Percentiles rank a stretch among this genome's conserved stretches.
These are phyloP conservation scores for Salvia splendens DNA, from an alignment of 257 asterid species.

Conservation along the genomic window DNA sequence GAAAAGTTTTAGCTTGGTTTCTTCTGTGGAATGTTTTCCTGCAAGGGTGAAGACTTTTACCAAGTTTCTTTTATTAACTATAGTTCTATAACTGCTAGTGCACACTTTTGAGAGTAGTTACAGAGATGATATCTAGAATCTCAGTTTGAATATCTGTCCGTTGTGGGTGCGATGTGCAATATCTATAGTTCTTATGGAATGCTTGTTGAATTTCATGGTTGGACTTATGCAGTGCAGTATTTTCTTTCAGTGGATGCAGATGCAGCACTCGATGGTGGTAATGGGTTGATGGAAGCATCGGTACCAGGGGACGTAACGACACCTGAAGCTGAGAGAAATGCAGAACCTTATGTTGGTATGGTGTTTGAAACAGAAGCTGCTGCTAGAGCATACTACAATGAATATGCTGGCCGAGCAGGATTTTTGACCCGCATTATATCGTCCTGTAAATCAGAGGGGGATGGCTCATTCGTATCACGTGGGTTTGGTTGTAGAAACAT, in stretches of 20 bases:
- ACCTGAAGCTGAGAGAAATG: conserved; percentile 39
- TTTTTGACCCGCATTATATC: conserved; percentile 57
- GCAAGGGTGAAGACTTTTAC: not conserved
- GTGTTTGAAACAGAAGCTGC: conserved; percentile 64
- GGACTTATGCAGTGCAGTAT: conserved; percentile 28
- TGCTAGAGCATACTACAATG: conserved; percentile 61
- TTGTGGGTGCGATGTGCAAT: not conserved
- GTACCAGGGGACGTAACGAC: conserved; percentile 38
- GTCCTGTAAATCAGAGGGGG: conserved; percentile 73
- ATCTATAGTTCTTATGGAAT: conserved; percentile 1
- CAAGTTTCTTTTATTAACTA: conserved; percentile 13
- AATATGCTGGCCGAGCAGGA: conserved; percentile 59
- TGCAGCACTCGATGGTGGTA: conserved; percentile 38
- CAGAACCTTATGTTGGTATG: conserved; percentile 71
- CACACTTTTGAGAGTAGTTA: conserved; percentile 9
- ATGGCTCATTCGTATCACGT: conserved; percentile 66
- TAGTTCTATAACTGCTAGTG: conserved; percentile 13
- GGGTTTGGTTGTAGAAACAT: conserved; percentile 72
- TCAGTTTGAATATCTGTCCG: conserved; percentile 22
- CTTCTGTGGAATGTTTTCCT: not conserved
- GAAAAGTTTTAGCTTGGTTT: conserved; percentile 22
- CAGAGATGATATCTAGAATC: conserved; percentile 1
- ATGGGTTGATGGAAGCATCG: conserved; percentile 45
- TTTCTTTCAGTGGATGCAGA: conserved; percentile 51
- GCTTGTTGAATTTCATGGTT: not conserved